phyloP scores from a whole-genome alignment of 108 stramenopile genomes.

The Fragilaria crotonensis region DNA sequence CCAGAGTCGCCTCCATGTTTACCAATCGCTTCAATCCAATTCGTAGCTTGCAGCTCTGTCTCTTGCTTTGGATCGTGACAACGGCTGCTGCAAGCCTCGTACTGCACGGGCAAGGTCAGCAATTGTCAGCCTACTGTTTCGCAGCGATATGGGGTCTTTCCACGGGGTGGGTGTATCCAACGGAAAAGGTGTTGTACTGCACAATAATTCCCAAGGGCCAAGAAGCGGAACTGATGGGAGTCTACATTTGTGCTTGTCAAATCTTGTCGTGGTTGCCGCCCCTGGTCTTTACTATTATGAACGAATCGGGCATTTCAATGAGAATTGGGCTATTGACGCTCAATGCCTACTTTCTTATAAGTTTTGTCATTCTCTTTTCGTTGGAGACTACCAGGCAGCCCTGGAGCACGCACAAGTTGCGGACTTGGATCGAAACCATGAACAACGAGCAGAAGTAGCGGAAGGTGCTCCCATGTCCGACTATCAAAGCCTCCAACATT shows the following conservation, averaged over 20 bases:
- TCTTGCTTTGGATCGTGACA: background rate
- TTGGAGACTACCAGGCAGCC: slow-evolving; percentile 23
- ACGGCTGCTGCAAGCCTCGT: background rate
- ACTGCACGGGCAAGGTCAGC: background rate
- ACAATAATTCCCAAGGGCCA: slow-evolving; percentile 37
- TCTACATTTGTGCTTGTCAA: slow-evolving; percentile 27
- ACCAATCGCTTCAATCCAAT: background rate
- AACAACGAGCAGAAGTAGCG: too few relatives aligned
- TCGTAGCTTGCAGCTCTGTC: background rate
- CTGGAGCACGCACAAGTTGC: background rate
- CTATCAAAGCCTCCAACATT: too few relatives aligned
- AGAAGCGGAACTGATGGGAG: slow-evolving; percentile 39
- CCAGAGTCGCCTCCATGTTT: background rate
- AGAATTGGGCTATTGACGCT: slow-evolving; percentile 26
- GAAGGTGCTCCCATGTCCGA: too few relatives aligned
- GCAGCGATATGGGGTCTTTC: slow-evolving; percentile 5
- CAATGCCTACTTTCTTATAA: slow-evolving; percentile 18
- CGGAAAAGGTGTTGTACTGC: slow-evolving; percentile 14
- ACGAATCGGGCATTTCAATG: slow-evolving; percentile 52
- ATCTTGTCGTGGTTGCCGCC: slow-evolving; percentile 56
- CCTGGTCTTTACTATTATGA: slow-evolving; percentile 60
- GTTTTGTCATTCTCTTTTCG: slow-evolving; percentile 12
- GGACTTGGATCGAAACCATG: too few relatives aligned
- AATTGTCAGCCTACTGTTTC: background rate
- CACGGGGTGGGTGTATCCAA: slow-evolving; percentile 5